Base-by-base conservation (phyloP, 192 early-diverging fungal genomes). In the Umbelopsis sp. region DNA sequence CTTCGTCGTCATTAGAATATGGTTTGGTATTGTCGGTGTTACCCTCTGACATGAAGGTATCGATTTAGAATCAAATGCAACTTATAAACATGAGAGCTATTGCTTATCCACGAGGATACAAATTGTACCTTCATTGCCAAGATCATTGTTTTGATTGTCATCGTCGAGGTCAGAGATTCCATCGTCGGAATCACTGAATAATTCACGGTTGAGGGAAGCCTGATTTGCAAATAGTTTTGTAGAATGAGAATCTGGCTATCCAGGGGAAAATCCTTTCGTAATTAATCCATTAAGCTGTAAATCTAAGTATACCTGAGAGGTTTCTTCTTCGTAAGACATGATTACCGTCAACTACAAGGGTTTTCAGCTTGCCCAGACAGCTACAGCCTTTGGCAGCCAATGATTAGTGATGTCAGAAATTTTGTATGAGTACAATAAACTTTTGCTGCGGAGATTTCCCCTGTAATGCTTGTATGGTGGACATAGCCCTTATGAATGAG, bases 131-230 rank as follows among this genome's bases (percentile, higher is more conserved):
- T 36, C 68, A 53, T 8, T 14, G 8, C 50, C 50, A 32, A 51
- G 14, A 34, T 69, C 68, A 51, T 52, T 72, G 12, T 65, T 22
- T 12, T 65, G 29, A 8, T 34, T 31, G 36, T 73, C 70, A 38
- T 56, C 76, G 43, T 78, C 77, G 70, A 78, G 77, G 65, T 78
- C 77, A 73, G 72, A 74, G 49, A 78, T 69, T 51, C 74, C 77
- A 45, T 49, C 70, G 36, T 72, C 76, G 20, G 53, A 70, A 14
- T 71, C 66, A 45, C 65, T 68, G 44, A 62, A 32, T n/a, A 62
- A 62, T 62, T 62, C 56, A 62, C 56, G 56, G 31, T 62, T 62
- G 32, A 62, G 11, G 31, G 56, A 26, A 62, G 56, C 56, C 56
- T 62, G 5, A 0, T 47, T 62, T 5, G 21, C 52, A 2, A 53